Conservation (phyloP, 345 rosid species). For the Erysimum cheiranthoides region DNA sequence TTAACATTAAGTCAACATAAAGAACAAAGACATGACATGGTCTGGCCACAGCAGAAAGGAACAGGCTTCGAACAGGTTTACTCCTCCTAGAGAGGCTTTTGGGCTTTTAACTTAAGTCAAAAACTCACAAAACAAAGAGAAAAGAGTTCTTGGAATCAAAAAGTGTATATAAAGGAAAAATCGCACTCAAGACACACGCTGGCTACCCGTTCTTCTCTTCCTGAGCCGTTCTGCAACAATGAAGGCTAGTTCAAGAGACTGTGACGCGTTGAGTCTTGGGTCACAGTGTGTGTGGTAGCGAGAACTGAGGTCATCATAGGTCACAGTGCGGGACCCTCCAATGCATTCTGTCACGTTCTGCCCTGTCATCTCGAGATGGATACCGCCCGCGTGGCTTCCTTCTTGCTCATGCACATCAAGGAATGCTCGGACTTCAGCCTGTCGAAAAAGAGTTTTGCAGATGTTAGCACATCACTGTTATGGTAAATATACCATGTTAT, state of each 20-base stretch:
- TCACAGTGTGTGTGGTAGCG: constrained; percentile 74
- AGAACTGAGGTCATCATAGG: constrained; percentile 61
- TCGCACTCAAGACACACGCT: constrained; percentile 33
- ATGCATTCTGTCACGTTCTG: constrained; percentile 72
- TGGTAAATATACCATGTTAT: constrained; percentile 1
- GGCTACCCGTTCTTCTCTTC: constrained; percentile 55
- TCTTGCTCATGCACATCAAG: constrained; percentile 71
- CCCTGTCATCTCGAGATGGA: constrained; percentile 74
- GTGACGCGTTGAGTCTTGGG: constrained; percentile 71
- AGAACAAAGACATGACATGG: constrained; percentile 29
- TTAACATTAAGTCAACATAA: constrained; percentile 28
- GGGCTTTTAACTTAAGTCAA: constrained; percentile 3
- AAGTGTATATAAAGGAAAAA: constrained; percentile 14
- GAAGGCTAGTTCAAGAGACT: constrained; percentile 65
- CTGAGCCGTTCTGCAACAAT: constrained; percentile 67
- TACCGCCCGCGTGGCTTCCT: constrained; percentile 68
- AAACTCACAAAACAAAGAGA: constrained; percentile 32
- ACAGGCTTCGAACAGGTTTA: constrained; percentile 20
- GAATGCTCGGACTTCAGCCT: constrained; percentile 68
- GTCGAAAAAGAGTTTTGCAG: constrained; percentile 1
- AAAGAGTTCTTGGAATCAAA: constrained; percentile 18
- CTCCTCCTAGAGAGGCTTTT: constrained; percentile 29
- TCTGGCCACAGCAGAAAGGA: background rate
- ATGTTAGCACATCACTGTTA: background rate
- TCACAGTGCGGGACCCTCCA: constrained; percentile 68